Conservation (phyloP, 139 green algal genomes). For the Volvox africanus region DNA sequence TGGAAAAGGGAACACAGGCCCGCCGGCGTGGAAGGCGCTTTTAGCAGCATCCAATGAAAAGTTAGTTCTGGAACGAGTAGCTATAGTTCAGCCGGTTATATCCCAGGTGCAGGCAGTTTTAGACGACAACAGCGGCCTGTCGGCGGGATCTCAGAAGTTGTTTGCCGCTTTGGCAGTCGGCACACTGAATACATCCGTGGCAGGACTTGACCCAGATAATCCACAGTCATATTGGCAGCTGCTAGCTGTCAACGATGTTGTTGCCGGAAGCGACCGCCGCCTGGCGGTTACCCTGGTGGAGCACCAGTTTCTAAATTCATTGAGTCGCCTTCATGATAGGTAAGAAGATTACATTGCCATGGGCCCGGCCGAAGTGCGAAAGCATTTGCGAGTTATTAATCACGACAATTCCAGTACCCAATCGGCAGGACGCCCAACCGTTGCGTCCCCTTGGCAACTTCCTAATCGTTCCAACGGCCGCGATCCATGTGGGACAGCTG, state of each 20-base stretch:
- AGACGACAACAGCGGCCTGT: neutral
- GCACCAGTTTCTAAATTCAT: neutral
- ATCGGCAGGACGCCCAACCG: too few species aligned
- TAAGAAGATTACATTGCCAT: neutral
- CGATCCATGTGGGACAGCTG: too few species aligned
- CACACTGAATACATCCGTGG: neutral
- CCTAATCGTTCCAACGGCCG: too few species aligned
- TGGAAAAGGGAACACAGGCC: neutral
- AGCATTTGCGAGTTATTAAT: too few species aligned
- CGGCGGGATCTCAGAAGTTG: neutral
- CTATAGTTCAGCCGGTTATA: neutral
- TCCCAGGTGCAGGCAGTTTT: neutral
- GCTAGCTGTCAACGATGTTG: neutral
- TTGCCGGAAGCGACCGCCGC: neutral
- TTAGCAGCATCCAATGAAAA: neutral
- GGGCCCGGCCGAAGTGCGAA: too few species aligned
- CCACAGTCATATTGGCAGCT: neutral
- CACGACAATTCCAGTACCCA: too few species aligned
- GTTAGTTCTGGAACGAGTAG: neutral
- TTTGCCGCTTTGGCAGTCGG: neutral
- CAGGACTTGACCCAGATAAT: neutral
- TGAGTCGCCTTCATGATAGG: neutral
- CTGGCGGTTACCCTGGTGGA: constrained; percentile 2
- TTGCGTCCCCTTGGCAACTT: too few species aligned
- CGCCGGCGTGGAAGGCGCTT: constrained; percentile 12